phyloP scores from a whole-genome alignment of 2,329 filamentous ascomycete species.

The Verticillium klebahnii region DNA sequence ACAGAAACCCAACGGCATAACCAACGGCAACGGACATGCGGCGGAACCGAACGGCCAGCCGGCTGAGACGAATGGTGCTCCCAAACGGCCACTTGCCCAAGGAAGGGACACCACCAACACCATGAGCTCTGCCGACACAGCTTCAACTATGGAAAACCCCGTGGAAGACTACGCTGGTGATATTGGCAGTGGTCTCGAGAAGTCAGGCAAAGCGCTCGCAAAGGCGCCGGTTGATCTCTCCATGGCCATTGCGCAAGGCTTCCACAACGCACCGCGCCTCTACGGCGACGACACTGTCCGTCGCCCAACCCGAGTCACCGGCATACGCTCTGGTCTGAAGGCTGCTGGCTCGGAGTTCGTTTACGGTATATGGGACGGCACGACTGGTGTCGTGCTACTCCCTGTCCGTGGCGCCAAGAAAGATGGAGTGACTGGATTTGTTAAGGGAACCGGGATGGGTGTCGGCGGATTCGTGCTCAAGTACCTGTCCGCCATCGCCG shows the following conservation, averaged over 20 bases:
- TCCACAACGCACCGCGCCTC: conserved; percentile 65
- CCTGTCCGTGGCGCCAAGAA: conserved; percentile 53
- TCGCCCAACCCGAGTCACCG: conserved; percentile 57
- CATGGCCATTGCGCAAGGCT: conserved; percentile 61
- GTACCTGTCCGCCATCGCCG: conserved; percentile 56
- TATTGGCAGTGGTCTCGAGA: conserved; percentile 45
- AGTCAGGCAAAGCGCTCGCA: conserved; percentile 46
- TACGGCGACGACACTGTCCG: conserved; percentile 69
- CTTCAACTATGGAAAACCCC: conserved; percentile 17
- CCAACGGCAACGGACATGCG: background rate
- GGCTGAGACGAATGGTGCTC: background rate
- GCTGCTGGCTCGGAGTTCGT: conserved; percentile 58
- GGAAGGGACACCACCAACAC: conserved; percentile 16
- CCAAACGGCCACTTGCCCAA: background rate
- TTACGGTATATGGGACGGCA: conserved; percentile 61
- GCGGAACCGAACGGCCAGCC: background rate
- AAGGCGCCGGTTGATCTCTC: conserved; percentile 57
- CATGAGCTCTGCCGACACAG: conserved; percentile 10
- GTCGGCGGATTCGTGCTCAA: conserved; percentile 61
- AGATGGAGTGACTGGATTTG: conserved; percentile 39
- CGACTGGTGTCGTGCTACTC: conserved; percentile 57
- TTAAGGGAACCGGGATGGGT: conserved; percentile 58
- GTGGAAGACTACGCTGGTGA: conserved; percentile 42
- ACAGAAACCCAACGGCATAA: background rate
- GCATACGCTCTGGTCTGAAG: conserved; percentile 57